phyloP scores from a whole-genome alignment of 306 rosid genomes.

The Trifolium fragiferum region DNA sequence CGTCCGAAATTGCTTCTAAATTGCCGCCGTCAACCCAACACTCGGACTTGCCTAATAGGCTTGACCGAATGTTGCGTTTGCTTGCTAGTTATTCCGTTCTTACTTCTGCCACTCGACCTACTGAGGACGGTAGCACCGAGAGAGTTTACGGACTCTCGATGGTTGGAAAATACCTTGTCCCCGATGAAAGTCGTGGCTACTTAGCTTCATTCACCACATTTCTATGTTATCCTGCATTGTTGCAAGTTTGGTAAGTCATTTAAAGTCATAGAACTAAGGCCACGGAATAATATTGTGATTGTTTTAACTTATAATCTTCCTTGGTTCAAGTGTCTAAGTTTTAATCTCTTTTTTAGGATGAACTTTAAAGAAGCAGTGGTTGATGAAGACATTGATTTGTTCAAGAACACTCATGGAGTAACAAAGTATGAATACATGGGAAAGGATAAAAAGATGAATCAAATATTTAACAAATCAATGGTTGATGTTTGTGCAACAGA shows the following conservation, averaged over 20 bases:
- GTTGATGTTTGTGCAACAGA: neutral
- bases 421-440: conserved; percentile 42
- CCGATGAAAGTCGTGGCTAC: too few species aligned
- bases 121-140: neutral
- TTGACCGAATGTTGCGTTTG: conserved; percentile 43
- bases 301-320: neutral
- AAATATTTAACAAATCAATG: conserved; percentile 40
- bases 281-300: neutral
- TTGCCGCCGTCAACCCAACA: neutral
- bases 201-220: too few species aligned
- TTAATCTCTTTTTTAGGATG: conserved; percentile 18
- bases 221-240: neutral
- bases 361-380: conserved; percentile 45
- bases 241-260: conserved; percentile 28
- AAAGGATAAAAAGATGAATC: conserved; percentile 33
- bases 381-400: conserved; percentile 37
- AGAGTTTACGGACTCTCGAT: conserved; percentile 23
- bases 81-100: conserved; percentile 33
- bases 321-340: neutral
- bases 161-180: conserved; percentile 39
- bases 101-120: conserved; percentile 16
- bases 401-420: conserved; percentile 40
- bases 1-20: conserved; percentile 40
- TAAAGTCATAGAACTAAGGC: too few species aligned
- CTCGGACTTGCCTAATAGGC: conserved; percentile 12